Evolutionary conservation across 2,329 filamentous ascomycete genomes (phyloP), one percentile per base, ranked within the genome.

Genomic region (Fonsecaea monophora): DNA sequence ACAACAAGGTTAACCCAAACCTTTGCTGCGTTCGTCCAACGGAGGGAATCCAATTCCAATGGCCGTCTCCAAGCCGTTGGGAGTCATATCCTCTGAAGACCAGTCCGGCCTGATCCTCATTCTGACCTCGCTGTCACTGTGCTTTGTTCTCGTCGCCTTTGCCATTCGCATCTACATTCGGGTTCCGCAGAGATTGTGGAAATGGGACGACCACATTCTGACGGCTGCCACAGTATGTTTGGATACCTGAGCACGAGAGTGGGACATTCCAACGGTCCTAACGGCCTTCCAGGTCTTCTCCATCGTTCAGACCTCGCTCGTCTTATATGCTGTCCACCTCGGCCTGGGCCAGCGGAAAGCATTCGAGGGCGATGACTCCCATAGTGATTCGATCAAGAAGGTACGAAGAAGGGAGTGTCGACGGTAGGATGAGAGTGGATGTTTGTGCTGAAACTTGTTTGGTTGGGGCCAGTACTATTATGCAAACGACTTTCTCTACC

Each of bases 41-140:
- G 25, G 25, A 18, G 53, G 34, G 25, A 25, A 2, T 55, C 13
- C 25, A 30, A 30, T 25, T 18, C n/a, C 48, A 32, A 65, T 65
- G 54, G 30, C 38, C 21, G 45, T 45, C 9, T 48, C 48, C 21
- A 48, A 60, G 34, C 79, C 80, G 3, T 72, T 81, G 38, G 75
- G 76, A 18, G 71, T 73, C 54, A 72, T 81, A 58, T 79, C 75
- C 8, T 53, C 71, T n/a, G 71, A 75, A 25, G 75, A 83, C 67
- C 78, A 81, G 62, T 75, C 77, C 50, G 80, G 79, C 13, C 67
- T 82, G 25, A 73, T 83, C 18, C 72, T 78, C 5, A 79, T 83
- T 50, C 73, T 78, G 9, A 77, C 80, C 6, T 75, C 77, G 0
- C 69, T 82, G 13, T 74, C 75, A 1, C 67, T 83, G 3, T 75